Evolutionary conservation across 768 basidiomycete species (phyloP).

Genomic region (Mycena amicta): DNA sequence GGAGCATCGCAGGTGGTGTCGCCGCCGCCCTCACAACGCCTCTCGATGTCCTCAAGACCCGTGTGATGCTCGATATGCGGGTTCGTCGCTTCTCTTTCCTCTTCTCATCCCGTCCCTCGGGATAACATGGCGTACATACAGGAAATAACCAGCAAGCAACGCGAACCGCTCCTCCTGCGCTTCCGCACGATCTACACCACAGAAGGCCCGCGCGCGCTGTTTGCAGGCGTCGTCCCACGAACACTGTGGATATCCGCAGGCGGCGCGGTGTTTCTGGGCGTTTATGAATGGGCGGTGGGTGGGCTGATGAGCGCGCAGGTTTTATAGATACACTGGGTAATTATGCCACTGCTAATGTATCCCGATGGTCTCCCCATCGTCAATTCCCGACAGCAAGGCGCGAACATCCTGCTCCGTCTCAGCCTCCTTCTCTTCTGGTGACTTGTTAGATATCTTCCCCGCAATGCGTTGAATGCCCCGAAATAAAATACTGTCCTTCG

Average conservation of each 20-base stretch:
- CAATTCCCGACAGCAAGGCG: too few relatives aligned
- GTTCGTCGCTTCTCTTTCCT: constrained; percentile 42
- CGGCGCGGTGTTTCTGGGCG: constrained; percentile 96
- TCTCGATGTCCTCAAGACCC: constrained; percentile 93
- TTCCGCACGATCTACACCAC: constrained; percentile 64
- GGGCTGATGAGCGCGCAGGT: constrained; percentile 41
- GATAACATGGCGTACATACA: constrained; percentile 25
- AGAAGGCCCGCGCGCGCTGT: constrained; percentile 79
- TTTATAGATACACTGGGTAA: constrained; percentile 4
- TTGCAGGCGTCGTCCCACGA: constrained; percentile 85
- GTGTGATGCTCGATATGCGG: constrained; percentile 91
- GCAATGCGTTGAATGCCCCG: too few relatives aligned
- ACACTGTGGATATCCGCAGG: constrained; percentile 97
- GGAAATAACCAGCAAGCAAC: constrained; percentile 50
- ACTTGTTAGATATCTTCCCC: too few relatives aligned
- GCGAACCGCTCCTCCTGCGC: constrained; percentile 59
- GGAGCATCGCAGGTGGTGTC: constrained; percentile 86
- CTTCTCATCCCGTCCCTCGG: background rate
- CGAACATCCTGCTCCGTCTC: too few relatives aligned
- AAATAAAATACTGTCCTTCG: too few relatives aligned
- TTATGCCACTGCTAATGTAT: too few relatives aligned
- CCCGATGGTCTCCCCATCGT: too few relatives aligned
- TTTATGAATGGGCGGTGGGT: constrained; percentile 82
- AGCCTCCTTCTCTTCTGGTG: too few relatives aligned
- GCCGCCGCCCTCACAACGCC: constrained; percentile 93